These are phyloP conservation scores for Silene latifolia DNA, from an alignment of 148 eudicot species.

Conservation along the genomic window DNA sequence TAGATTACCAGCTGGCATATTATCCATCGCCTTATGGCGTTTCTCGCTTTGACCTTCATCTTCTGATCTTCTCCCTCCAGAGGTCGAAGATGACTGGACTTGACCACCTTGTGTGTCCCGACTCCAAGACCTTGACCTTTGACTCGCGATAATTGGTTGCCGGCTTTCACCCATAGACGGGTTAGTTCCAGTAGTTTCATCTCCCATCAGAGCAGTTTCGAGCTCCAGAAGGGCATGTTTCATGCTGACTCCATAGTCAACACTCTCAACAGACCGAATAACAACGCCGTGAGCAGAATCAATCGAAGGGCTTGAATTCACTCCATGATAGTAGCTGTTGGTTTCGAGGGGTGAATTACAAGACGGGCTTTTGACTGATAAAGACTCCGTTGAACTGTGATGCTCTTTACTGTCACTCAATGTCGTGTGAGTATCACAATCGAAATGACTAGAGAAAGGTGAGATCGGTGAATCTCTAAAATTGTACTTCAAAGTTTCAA, in stretches of 20 bases:
- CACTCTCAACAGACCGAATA: conserved; percentile 23
- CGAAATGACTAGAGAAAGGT: conserved; percentile 54
- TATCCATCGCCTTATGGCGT: conserved; percentile 27
- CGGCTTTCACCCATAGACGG: conserved; percentile 38
- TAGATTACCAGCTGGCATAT: conserved; percentile 43
- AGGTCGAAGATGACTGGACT: conserved; percentile 30
- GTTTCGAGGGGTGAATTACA: conserved; percentile 47
- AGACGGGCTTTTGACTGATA: conserved; percentile 45
- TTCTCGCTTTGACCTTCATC: conserved; percentile 31
- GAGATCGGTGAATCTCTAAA: conserved; percentile 63
- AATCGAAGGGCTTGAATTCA: conserved; percentile 35
- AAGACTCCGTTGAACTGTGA: conserved; percentile 51
- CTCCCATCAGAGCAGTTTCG: conserved; percentile 72
- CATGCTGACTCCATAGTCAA: conserved; percentile 32
- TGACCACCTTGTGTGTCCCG: conserved; percentile 30
- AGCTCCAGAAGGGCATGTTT: conserved; percentile 49
- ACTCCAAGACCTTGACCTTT: conserved; percentile 43
- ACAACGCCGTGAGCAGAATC: conserved; percentile 24
- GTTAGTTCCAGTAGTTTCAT: conserved; percentile 28
- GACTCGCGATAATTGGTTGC: conserved; percentile 35
- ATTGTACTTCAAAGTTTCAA: conserved; percentile 43
- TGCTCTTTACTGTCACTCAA: conserved; percentile 54
- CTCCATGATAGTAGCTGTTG: conserved; percentile 32
- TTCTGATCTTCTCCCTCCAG: conserved; percentile 25
- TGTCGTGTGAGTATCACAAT: conserved; percentile 39